Base-by-base conservation (phyloP, 2,329 filamentous ascomycete genomes). In the Coniochaeta pulveracea region DNA sequence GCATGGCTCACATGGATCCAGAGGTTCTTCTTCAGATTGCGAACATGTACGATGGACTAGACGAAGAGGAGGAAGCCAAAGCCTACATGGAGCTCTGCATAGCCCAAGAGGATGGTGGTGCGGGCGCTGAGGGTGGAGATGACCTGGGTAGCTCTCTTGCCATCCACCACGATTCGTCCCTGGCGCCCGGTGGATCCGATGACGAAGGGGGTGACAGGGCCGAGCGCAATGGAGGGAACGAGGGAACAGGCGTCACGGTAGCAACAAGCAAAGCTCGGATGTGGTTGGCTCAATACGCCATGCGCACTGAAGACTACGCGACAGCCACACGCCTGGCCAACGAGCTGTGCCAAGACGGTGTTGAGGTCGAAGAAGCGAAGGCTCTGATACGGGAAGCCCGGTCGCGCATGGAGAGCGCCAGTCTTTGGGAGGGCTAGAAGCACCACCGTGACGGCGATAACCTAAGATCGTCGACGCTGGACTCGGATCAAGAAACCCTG, bases 301-400 rank as follows among this genome's bases (percentile, higher is more conserved):
- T 93, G 60, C 69, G 73, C 23, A 72, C 71, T 9, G 76, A 77
- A 24, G 85, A 94, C 54, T 84, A 84, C 46, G 64, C 69, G 19
- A 72, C 81, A 14, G 85, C 85, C 4, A 81, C 82, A 57, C 75
- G 85, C 40, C 61, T 96, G 26, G 88, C 86, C 1, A 85, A 80
- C 40, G 91, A 98, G 57, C 63, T 98, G 28, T 95, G 88, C 52
- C 85, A 95, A 56, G 91, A 98, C 56, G 91, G 91, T 1, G 79
- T 93, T 17, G 91, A 96, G 56, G 85, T 96, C 3, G 91, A 98
- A 53, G 91, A 98, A 56, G 91, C 91, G 18, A 96, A 96, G 60
- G 85, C 86, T 4, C 62, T 96, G 45, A 82, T 94, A 40, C 72
- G 85, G 40, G 89, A 96, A 55, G 79, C 93, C 10, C 71, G 88